Percentiles rank a stretch among this genome's conserved stretches.
Evolutionary conservation across 257 asterid genomes (phyloP).

Genomic region (Solanum commersonii): DNA sequence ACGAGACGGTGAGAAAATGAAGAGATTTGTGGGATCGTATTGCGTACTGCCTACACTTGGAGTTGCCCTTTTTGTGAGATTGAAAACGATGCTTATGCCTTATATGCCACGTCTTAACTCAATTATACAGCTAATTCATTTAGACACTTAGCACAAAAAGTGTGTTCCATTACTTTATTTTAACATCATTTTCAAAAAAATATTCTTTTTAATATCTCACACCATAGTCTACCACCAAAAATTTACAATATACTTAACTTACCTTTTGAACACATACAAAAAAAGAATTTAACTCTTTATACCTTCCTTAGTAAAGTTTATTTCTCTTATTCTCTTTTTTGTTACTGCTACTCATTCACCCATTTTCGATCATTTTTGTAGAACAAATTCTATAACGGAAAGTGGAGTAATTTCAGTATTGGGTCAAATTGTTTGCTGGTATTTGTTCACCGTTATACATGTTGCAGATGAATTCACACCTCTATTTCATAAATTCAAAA

Average conservation of each 20-base stretch:
- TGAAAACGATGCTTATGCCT: background rate
- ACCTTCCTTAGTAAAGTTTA: background rate
- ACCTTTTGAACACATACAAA: background rate
- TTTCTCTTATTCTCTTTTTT: too few relatives aligned
- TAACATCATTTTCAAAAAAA: too few relatives aligned
- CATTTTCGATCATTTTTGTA: conserved; percentile 6
- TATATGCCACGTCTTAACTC: too few relatives aligned
- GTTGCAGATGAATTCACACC: conserved; percentile 29
- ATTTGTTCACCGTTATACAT: conserved; percentile 60
- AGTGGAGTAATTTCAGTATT: conserved; percentile 69
- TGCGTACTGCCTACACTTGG: background rate
- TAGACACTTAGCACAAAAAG: too few relatives aligned
- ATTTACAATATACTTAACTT: background rate
- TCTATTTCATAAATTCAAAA: background rate
- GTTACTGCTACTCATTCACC: background rate
- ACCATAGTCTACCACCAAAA: background rate
- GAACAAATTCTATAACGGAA: conserved; percentile 44
- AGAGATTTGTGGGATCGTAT: background rate
- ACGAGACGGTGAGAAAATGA: background rate
- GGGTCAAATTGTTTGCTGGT: conserved; percentile 68
- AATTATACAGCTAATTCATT: too few relatives aligned
- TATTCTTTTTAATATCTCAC: background rate
- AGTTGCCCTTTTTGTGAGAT: background rate
- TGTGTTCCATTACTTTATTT: too few relatives aligned
- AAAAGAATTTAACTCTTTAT: background rate